Evolutionary conservation across 768 basidiomycete species (phyloP).

Genomic region (Auricularia cornea): DNA sequence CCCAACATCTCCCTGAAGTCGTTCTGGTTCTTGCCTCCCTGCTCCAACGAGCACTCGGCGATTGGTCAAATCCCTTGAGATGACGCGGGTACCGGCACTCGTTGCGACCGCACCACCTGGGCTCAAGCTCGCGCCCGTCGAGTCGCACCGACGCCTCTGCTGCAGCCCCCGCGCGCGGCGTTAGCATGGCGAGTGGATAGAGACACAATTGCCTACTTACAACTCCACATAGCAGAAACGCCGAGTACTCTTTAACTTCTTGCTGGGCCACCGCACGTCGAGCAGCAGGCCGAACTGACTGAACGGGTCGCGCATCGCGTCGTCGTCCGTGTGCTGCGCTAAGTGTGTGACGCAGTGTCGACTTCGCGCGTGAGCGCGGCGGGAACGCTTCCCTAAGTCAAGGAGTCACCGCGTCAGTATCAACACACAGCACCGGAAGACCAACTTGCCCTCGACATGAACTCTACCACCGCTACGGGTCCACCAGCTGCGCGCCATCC

Average conservation of each 20-base stretch:
- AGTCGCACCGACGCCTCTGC: slow-evolving; percentile 71
- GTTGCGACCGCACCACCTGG: slow-evolving; percentile 34
- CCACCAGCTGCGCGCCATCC: slow-evolving; percentile 43
- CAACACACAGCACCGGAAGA: slow-evolving; percentile 1
- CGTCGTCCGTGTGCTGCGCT: slow-evolving; percentile 76
- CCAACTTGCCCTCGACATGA: slow-evolving; percentile 51
- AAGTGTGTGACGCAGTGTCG: slow-evolving; percentile 96
- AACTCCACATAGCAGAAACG: slow-evolving; percentile 95
- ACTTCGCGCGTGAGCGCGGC: slow-evolving; percentile 85
- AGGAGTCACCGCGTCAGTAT: not conserved
- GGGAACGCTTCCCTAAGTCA: slow-evolving; percentile 77
- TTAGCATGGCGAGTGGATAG: no score
- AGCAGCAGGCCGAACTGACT: slow-evolving; percentile 86
- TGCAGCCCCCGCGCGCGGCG: slow-evolving; percentile 37
- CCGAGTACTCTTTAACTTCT: slow-evolving; percentile 85
- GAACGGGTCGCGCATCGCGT: slow-evolving; percentile 66
- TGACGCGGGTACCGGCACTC: slow-evolving; percentile 10
- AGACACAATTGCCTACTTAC: no score
- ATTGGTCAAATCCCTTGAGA: not conserved
- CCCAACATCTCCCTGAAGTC: slow-evolving; percentile 78
- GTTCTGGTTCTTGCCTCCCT: slow-evolving; percentile 61
- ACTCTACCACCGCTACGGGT: slow-evolving; percentile 83
- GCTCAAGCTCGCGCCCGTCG: slow-evolving; percentile 66
- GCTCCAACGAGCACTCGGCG: slow-evolving; percentile 7
- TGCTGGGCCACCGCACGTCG: slow-evolving; percentile 96